Percentiles rank a stretch among this genome's conserved stretches.
These are phyloP conservation scores for Eragrostis curvula DNA, from an alignment of 176 grass and related monocot species.

Conservation along the genomic window DNA sequence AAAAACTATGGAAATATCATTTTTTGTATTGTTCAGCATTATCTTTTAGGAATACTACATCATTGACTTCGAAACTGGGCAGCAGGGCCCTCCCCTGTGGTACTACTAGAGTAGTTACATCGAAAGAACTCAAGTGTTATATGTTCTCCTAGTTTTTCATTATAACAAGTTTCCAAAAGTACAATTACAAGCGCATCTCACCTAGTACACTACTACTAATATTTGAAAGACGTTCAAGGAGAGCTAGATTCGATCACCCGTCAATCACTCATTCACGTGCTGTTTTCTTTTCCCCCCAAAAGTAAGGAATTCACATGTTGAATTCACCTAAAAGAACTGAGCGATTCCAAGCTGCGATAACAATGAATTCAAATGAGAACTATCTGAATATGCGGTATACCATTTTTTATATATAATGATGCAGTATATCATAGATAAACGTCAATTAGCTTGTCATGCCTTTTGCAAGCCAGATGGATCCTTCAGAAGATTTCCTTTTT, in stretches of 20 bases:
- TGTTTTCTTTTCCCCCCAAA: neutral
- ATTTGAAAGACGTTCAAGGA: neutral
- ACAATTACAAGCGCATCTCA: too few relatives aligned
- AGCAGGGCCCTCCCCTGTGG: too few relatives aligned
- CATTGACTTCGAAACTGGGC: neutral
- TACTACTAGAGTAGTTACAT: too few relatives aligned
- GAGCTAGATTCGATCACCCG: neutral
- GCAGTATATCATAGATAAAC: neutral
- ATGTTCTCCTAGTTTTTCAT: too few relatives aligned
- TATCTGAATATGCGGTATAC: neutral
- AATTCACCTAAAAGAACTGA: neutral
- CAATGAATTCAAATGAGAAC: neutral
- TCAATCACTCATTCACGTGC: neutral
- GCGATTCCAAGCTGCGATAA: neutral
- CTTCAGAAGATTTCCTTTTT: neutral
- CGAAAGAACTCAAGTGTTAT: too few relatives aligned
- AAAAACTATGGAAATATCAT: neutral
- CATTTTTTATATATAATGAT: neutral
- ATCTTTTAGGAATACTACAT: neutral
- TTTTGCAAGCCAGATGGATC: neutral
- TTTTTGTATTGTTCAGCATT: neutral
- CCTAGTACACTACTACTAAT: too few relatives aligned
- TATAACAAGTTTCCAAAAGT: too few relatives aligned
- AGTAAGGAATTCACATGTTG: neutral
- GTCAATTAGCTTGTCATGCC: neutral